Conservation (phyloP, 2,329 filamentous ascomycete species). For the Colletotrichum chlorophyti region DNA sequence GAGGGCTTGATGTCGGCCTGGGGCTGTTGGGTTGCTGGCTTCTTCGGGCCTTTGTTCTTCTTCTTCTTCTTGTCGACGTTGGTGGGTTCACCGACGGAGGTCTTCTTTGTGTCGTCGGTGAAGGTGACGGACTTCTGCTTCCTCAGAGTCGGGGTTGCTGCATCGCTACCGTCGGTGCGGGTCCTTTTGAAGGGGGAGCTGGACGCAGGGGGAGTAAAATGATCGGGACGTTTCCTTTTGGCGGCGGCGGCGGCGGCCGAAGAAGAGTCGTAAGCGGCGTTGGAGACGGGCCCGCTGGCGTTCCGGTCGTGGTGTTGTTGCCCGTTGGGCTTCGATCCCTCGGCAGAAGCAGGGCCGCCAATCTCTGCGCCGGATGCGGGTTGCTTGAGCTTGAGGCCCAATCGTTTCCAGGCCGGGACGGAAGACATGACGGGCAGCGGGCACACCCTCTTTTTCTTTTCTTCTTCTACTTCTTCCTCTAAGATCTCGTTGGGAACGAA, state of each 20-base stretch:
- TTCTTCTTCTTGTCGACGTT: slow-evolving; percentile 38
- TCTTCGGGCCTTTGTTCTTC: slow-evolving; percentile 39
- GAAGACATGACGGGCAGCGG: slow-evolving; percentile 48
- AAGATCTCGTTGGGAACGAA: background rate
- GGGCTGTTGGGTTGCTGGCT: slow-evolving; percentile 44
- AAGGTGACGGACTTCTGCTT: slow-evolving; percentile 58
- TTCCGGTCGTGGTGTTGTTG: slow-evolving; percentile 28
- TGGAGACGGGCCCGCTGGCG: slow-evolving; percentile 25
- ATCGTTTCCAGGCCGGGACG: slow-evolving; percentile 66
- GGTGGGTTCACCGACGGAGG: slow-evolving; percentile 22
- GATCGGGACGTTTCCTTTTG: slow-evolving; percentile 31
- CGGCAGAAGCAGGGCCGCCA: slow-evolving; percentile 25
- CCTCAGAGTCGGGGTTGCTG: slow-evolving; percentile 33
- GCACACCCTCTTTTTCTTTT: slow-evolving; percentile 27
- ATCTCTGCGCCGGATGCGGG: slow-evolving; percentile 33
- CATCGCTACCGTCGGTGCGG: slow-evolving; percentile 28
- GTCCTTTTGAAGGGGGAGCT: slow-evolving; percentile 38
- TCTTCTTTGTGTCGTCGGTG: slow-evolving; percentile 48
- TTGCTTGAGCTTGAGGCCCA: slow-evolving; percentile 67
- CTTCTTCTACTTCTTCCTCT: background rate
- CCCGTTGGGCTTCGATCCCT: slow-evolving; percentile 35
- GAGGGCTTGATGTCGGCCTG: slow-evolving; percentile 64
- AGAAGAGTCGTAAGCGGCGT: slow-evolving; percentile 14
- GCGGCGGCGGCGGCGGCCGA: slow-evolving; percentile 29
- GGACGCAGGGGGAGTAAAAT: slow-evolving; percentile 26